These are phyloP conservation scores for Nakataea oryzae DNA, from an alignment of 2,329 filamentous ascomycete species.

Conservation along the genomic window DNA sequence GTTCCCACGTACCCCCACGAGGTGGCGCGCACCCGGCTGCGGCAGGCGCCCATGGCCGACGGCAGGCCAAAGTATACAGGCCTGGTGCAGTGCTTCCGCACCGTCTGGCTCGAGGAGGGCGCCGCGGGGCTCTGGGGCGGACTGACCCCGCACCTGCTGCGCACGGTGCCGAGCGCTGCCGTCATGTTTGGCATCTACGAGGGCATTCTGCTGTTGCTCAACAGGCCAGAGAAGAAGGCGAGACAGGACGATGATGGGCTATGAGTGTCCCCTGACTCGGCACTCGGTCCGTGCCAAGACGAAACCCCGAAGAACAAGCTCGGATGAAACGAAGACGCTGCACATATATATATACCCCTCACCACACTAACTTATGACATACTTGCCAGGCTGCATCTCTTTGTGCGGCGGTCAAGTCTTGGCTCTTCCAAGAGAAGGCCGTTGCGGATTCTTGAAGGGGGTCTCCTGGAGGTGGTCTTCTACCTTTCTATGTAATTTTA, in stretches of 20 bases:
- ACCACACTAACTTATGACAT: too few relatives aligned
- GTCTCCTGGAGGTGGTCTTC: too few relatives aligned
- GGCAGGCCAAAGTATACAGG: conserved; percentile 79
- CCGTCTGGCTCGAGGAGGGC: conserved; percentile 83
- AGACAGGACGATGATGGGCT: not conserved
- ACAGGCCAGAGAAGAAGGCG: conserved; percentile 11
- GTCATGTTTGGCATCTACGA: conserved; percentile 94
- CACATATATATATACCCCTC: not conserved
- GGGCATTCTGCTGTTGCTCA: conserved; percentile 39
- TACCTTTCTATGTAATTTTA: not conserved
- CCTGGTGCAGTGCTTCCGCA: conserved; percentile 76
- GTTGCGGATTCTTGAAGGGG: too few relatives aligned
- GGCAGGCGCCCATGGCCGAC: conserved; percentile 68
- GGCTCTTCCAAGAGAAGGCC: too few relatives aligned
- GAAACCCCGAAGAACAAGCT: too few relatives aligned
- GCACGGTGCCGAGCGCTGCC: conserved; percentile 82
- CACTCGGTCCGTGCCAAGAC: not conserved
- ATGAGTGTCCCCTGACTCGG: not conserved
- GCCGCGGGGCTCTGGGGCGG: conserved; percentile 81
- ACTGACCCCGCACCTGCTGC: conserved; percentile 80
- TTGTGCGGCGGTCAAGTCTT: too few relatives aligned
- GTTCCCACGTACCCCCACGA: conserved; percentile 88
- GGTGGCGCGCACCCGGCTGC: conserved; percentile 72
- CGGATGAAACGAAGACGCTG: not conserved
- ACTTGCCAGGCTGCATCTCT: too few relatives aligned